Conservation (phyloP, 495 filamentous ascomycete genomes). For the Tuber melanosporum region DNA sequence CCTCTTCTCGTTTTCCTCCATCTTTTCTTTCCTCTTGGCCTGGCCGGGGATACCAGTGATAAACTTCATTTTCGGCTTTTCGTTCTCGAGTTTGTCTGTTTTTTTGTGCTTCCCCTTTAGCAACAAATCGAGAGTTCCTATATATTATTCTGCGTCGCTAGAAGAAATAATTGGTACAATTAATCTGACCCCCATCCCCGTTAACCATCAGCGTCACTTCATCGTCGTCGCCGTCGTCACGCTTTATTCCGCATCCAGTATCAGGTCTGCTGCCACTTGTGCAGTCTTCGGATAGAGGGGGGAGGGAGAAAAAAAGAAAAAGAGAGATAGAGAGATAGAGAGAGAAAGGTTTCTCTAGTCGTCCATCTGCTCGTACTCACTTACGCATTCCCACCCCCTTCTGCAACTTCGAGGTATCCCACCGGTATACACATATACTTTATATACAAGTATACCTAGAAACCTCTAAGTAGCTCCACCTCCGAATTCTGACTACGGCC, state of each 20-base stretch:
- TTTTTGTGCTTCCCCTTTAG: neutral
- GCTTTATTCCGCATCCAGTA: constrained; percentile 6
- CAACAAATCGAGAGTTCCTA: neutral
- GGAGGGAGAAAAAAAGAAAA: neutral
- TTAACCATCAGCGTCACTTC: constrained; percentile 1
- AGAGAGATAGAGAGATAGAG: too few species aligned
- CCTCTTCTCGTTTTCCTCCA: neutral
- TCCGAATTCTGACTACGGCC: neutral
- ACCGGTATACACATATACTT: neutral
- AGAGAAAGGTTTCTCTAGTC: neutral
- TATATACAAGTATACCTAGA: neutral
- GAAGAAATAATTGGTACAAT: constrained; percentile 5
- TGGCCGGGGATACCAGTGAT: neutral
- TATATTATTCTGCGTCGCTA: neutral
- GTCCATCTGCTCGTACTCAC: neutral
- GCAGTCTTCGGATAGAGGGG: constrained; percentile 1
- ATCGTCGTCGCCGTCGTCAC: constrained; percentile 3
- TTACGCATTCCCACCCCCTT: neutral
- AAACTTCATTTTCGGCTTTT: neutral
- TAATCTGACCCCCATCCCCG: neutral
- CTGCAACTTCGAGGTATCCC: neutral
- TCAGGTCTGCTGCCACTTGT: constrained; percentile 5
- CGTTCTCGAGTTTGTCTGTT: neutral
- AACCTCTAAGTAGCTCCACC: neutral
- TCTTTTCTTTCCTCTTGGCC: neutral